Base-by-base conservation (phyloP, 1,284 basidiomycete genomes). In the Xanthoconium separans region DNA sequence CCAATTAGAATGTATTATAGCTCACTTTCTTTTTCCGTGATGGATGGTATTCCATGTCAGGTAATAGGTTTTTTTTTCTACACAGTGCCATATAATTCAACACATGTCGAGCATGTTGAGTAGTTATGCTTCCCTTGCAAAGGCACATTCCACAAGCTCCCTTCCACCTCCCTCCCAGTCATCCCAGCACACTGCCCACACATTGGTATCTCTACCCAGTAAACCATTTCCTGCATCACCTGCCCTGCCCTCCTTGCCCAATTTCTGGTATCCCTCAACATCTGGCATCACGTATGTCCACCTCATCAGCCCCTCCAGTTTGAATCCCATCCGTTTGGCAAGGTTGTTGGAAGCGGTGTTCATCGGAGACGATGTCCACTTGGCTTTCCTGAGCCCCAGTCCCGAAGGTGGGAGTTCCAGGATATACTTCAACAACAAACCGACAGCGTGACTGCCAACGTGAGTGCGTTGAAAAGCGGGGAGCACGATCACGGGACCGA, bases 381-480 rank as follows among this genome's bases (percentile, higher is more conserved):
- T 77, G 10, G 87, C 80, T 16, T 85, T 77, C 13, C 87, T 77
- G 42, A 91, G 66, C 0, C 84, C 85, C 2, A 89, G 71, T 1
- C 80, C 81, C 3, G 70, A 69, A 24, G 70, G 69, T 4, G 63
- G 60, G 7, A 76, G 62, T 31, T 83, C 77, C 29, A 89, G 73
- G n/a, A 73, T 68, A 59, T 82, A 84, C 22, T 75, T 76, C 47
- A 89, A 65, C 22, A 90, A 66, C 12, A 89, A 66, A 1, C 82
- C 82, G 33, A 82, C 73, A 0, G 85, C 80, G 63, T 87, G 83
- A 10, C 82, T 76, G 8, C 78, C 73, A 48, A 91, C 79, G 59
- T 87, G 82, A 3, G 83, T 86, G 34, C 82, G 74, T 56, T 87
- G 86, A 66, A 84, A 89, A 2, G 66, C 65, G 3, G 83, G 84